Conservation (phyloP, 2,329 filamentous ascomycete genomes). For the Xylariaceae sp. region DNA sequence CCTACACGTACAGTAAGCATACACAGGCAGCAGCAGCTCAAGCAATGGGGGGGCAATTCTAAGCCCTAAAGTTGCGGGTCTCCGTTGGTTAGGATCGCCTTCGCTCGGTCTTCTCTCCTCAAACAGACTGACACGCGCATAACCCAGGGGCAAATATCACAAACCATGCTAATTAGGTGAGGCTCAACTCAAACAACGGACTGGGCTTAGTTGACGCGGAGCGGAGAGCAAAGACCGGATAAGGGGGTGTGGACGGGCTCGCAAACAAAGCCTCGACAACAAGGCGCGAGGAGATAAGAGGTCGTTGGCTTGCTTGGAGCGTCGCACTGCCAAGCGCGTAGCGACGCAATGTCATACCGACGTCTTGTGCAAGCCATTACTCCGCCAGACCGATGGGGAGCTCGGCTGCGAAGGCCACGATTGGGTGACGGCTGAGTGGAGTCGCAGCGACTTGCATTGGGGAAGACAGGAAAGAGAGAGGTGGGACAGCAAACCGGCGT, state of each 20-base stretch:
- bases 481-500: constrained; percentile 22
- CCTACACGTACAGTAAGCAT: constrained; percentile 7
- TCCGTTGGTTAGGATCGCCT: constrained; percentile 17
- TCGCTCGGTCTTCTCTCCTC: constrained; percentile 16
- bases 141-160: constrained; percentile 8
- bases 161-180: constrained; percentile 10
- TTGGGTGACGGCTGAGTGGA: constrained; percentile 25
- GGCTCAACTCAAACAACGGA: constrained; percentile 21
- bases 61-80: constrained; percentile 16
- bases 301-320: constrained; percentile 8
- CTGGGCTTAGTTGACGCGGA: constrained; percentile 23
- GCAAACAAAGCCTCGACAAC: constrained; percentile 27
- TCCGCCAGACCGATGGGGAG: constrained; percentile 17
- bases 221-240: constrained; percentile 19
- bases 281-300: constrained; percentile 26
- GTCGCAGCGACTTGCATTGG: constrained; percentile 25
- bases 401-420: constrained; percentile 13
- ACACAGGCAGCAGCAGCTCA: constrained; percentile 12
- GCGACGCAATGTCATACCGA: constrained; percentile 29
- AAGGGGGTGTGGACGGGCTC: background rate
- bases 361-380: constrained; percentile 16
- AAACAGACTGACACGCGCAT: constrained; percentile 7
- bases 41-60: constrained; percentile 21
- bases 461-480: constrained; percentile 14
- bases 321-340: constrained; percentile 19